Conservation (phyloP, 805 yeast species). For the Scheffersomyces lignosus region DNA sequence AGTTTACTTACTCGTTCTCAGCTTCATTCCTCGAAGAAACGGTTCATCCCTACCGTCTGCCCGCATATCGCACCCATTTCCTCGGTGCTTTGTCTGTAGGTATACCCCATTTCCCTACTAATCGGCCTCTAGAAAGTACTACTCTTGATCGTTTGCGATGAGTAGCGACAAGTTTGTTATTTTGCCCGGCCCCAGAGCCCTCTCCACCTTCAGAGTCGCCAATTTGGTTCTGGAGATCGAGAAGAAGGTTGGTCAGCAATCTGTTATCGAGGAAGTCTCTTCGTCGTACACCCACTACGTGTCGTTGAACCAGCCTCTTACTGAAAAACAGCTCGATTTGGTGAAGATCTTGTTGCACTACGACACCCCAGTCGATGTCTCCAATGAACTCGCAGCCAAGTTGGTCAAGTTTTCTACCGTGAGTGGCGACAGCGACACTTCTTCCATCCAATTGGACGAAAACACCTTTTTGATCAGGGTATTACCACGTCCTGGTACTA, state of each 20-base stretch:
- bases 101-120: no score
- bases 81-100: no score
- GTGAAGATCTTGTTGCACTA: constrained; percentile 68
- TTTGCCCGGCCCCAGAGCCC: constrained; percentile 87
- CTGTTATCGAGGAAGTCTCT: constrained; percentile 67
- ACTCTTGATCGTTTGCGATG: constrained; percentile 12
- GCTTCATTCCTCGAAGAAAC: no score
- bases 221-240: constrained; percentile 72
- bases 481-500: constrained; percentile 92
- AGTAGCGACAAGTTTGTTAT: constrained; percentile 34
- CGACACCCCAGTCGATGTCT: constrained; percentile 61
- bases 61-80: no score
- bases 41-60: no score
- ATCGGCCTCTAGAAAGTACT: no score
- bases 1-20: no score
- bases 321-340: constrained; percentile 44
- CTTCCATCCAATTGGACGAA: constrained; percentile 23
- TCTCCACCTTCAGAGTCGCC: constrained; percentile 82
- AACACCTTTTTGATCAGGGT: constrained; percentile 64
- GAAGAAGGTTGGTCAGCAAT: constrained; percentile 57
- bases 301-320: constrained; percentile 47
- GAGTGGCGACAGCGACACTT: constrained; percentile 23
- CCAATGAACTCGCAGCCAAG: constrained; percentile 44
- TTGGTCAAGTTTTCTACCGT: constrained; percentile 34
- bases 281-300: constrained; percentile 83